Evolutionary conservation across 108 stramenopile species (phyloP), one percentile per base, ranked within the genome.

Genomic region (Tribonema minus): DNA sequence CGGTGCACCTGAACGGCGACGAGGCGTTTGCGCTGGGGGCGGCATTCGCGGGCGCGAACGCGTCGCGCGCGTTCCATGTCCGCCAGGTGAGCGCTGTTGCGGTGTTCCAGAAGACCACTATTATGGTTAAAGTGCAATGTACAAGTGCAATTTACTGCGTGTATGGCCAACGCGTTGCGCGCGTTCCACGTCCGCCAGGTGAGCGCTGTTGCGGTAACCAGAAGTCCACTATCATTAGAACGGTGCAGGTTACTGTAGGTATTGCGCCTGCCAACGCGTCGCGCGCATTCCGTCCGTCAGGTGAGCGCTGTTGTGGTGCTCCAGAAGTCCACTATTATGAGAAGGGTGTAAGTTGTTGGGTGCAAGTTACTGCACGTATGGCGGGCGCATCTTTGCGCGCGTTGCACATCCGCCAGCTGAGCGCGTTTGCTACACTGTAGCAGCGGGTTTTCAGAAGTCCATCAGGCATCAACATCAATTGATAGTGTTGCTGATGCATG

Each of bases 1-100:
- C 95, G 29, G 87, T 92, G 90, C 99, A 98, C 87, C 91, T 99
- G 71, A 99, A 99, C 87, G 93, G 94, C 54, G 99, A 99, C 84
- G 99, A 99, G 85, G 92, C 91, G 76, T 92, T 94, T 92, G 97
- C 97, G 3, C 76, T 98, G 36, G 99, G 99, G 37, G 96, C 99
- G 12, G 94, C 97, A 46, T 99, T 99, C 87, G 91, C 91, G 67
- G 99, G 95, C 26, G 99, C 99, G 58, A 99, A 99, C 82, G 85
- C 95, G 68, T 89, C 88, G 29, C 95, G 95, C 20, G 91, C 96
- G 61, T 99, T 99, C 90, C 90, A 94, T 65, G 99, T 99, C 2
- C 87, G 97, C 39, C 92, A 95, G 80, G 81, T 82, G 9, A 39
- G 73, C 31, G 2, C 33, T n/a, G n/a, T n/a, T n/a, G n/a, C n/a